Percentiles rank a stretch among this genome's conserved stretches.
These are phyloP conservation scores for Termitomyces sp. DNA, from an alignment of 768 basidiomycete species.

Conservation along the genomic window DNA sequence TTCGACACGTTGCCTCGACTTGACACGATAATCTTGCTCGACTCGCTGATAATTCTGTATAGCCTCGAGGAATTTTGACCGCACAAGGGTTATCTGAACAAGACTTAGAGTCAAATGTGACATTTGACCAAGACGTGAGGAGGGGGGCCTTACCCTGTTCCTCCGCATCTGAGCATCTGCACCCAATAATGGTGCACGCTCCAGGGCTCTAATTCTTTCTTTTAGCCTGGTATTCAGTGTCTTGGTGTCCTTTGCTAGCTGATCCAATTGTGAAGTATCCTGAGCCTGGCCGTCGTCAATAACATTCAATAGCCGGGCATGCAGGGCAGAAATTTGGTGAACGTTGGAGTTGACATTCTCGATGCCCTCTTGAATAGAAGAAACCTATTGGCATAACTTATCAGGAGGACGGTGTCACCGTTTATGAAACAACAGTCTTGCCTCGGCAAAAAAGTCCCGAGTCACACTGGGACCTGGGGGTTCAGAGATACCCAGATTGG, in stretches of 20 bases:
- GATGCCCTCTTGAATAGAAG: constrained; percentile 36
- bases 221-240: constrained; percentile 53
- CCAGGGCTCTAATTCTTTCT: constrained; percentile 52
- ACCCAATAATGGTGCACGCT: constrained; percentile 22
- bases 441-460: constrained; percentile 31
- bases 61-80: constrained; percentile 67
- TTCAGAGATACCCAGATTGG: constrained; percentile 16
- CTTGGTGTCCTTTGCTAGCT: constrained; percentile 55
- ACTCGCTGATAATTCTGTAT: constrained; percentile 75
- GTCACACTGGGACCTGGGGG: constrained; percentile 14
- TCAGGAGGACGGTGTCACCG: background rate
- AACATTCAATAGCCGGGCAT: constrained; percentile 31
- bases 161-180: constrained; percentile 32
- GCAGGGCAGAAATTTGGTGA: constrained; percentile 29
- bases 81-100: constrained; percentile 50
- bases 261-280: constrained; percentile 41
- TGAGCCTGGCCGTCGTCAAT: constrained; percentile 24
- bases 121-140: background rate
- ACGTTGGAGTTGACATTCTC: constrained; percentile 33
- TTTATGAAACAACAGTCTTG: constrained; percentile 8
- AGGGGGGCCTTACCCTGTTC: constrained; percentile 30
- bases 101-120: background rate
- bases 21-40: constrained; percentile 64
- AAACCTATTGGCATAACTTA: constrained; percentile 21
- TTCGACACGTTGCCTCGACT: constrained; percentile 62